Percentiles rank a stretch among this genome's conserved stretches.
phyloP scores from a whole-genome alignment of 305 asterid genomes.

The Fraxinus floribunda region DNA sequence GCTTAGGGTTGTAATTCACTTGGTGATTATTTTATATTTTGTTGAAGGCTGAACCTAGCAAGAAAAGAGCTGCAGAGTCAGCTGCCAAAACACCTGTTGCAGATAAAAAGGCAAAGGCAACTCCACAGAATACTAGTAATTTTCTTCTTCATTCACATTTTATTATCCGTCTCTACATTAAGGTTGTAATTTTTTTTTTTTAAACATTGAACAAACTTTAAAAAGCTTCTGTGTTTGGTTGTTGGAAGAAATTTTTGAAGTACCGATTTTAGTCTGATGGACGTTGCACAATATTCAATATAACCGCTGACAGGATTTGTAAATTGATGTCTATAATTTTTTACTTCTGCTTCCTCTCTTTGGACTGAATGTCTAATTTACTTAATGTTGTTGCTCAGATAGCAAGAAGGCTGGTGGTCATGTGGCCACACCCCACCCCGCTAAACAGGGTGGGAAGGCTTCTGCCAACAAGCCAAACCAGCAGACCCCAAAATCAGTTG shows the following conservation, averaged over 20 bases:
- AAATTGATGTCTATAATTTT: neutral
- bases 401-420: slow-evolving; percentile 65
- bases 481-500: slow-evolving; percentile 64
- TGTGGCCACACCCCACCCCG: slow-evolving; percentile 77
- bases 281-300: neutral
- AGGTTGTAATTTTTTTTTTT: neutral
- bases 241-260: neutral
- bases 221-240: neutral
- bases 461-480: slow-evolving; percentile 58
- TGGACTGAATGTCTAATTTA: neutral
- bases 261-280: neutral
- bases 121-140: slow-evolving; percentile 75
- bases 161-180: neutral
- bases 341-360: neutral
- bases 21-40: neutral
- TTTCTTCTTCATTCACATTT: neutral
- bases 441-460: slow-evolving; percentile 60
- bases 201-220: neutral
- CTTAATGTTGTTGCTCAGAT: slow-evolving; percentile 32
- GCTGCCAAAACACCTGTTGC: slow-evolving; percentile 65
- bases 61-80: slow-evolving; percentile 66
- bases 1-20: neutral
- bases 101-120: slow-evolving; percentile 65
- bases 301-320: neutral
- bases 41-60: slow-evolving; percentile 53